Evolutionary conservation across 2,329 filamentous ascomycete species (phyloP), one percentile per base, ranked within the genome.

Genomic region (Xylaria polymorpha): DNA sequence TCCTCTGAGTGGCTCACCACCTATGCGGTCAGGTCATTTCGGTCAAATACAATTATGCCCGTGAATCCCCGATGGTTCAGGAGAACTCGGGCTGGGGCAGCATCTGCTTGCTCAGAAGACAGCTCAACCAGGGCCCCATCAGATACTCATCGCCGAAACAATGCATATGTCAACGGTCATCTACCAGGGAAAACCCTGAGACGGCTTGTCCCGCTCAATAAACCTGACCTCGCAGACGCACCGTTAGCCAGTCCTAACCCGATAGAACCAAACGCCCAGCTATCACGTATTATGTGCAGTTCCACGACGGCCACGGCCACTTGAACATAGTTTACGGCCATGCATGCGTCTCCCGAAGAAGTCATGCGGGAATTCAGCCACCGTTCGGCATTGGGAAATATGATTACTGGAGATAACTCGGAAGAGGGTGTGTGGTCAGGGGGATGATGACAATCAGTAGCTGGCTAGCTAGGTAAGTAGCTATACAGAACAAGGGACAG

Each of bases 31-130:
- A 58, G 20, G n/a, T 41, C 32, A 20, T 50, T 41, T 56, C 51
- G 59, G 59, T 51, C 64, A 51, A 67, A 58, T 67, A 58, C 35
- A 57, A 58, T 58, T 51, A 62, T 67, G 63, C 63, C 46, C 46
- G 57, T 55, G 12, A 37, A 53, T 67, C 58, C 22, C 64, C 58
- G 64, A 55, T 32, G 12, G 25, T n/a, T 60, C 57, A 25, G 7
- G 15, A 18, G 32, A 22, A 29, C 14, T 53, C 32, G 59, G 46
- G 35, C 25, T 32, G 12, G 43, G 35, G 58, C 51, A n/a, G 7
- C 44, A 67, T 39, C 43, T 39, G 8, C 35, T 25, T 37, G 15
- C n/a, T 51, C 25, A 18, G 7, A 4, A 12, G 25, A 18, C 15
- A 32, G 8, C 25, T n/a, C 25, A 4, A 9, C 18, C 48, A 51